These are phyloP conservation scores for Oenanthe sinensis DNA, from an alignment of 129 eudicot genomes.

Conservation along the genomic window DNA sequence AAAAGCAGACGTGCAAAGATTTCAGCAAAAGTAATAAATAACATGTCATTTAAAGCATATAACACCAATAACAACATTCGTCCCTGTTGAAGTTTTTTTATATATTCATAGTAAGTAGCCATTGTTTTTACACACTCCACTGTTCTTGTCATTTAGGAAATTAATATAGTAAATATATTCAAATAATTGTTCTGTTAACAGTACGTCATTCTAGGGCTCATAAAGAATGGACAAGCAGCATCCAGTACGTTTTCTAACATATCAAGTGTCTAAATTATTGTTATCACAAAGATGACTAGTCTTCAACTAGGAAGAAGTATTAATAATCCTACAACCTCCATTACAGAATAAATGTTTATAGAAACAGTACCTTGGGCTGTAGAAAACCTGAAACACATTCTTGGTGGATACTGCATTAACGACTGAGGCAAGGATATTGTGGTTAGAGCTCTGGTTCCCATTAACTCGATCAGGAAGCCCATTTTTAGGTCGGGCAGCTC, in stretches of 20 bases:
- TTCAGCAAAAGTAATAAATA: background rate
- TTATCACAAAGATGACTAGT: no score
- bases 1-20: background rate
- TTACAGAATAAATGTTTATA: background rate
- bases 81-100: background rate
- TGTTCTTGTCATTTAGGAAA: no score
- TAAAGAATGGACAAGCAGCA: no score
- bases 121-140: background rate
- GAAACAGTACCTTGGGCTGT: constrained; percentile 64
- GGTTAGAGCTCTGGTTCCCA: constrained; percentile 45
- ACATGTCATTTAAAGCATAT: background rate
- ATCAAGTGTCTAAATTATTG: no score
- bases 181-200: no score
- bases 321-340: no score
- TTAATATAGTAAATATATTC: no score
- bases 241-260: no score
- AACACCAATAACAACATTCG: background rate
- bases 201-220: no score
- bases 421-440: constrained; percentile 49
- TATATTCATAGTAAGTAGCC: background rate
- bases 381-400: constrained; percentile 50
- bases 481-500: constrained; percentile 76
- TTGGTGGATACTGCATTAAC: constrained; percentile 64
- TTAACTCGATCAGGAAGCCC: constrained; percentile 54
- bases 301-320: no score